Evolutionary conservation across 805 yeast species (phyloP).

Genomic region (Aciculoconidium aculeatum): DNA sequence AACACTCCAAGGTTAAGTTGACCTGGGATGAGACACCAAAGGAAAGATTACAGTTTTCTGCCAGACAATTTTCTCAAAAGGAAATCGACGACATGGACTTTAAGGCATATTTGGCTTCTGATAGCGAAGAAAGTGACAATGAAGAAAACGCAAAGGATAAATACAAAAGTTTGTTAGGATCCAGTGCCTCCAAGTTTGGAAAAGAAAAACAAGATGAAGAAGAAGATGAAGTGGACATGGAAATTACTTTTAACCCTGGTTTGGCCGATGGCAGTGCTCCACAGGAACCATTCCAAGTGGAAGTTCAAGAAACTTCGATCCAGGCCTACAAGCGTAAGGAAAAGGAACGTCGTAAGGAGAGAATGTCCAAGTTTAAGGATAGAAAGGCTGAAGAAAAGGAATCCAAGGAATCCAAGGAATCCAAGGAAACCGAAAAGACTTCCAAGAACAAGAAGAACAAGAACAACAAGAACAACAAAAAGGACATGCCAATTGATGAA

Average conservation of each 20-base stretch:
- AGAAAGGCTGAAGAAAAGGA: conserved; percentile 44
- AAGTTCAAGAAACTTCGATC: conserved; percentile 64
- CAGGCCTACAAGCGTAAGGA: conserved; percentile 81
- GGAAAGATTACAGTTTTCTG: conserved; percentile 71
- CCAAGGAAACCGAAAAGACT: conserved; percentile 36
- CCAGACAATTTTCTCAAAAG: conserved; percentile 78
- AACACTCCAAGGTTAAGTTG: conserved; percentile 90
- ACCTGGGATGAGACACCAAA: conserved; percentile 99
- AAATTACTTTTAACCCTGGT: conserved; percentile 92
- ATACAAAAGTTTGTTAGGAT: conserved; percentile 54
- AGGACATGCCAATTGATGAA: conserved; percentile 9
- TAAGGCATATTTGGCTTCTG: conserved; percentile 85
- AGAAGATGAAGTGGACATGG: conserved; percentile 81
- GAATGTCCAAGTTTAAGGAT: conserved; percentile 72
- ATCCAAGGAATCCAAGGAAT: no score
- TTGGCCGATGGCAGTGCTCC: conserved; percentile 40
- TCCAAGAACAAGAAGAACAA: conserved; percentile 19
- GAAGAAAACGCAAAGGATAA: conserved; percentile 48
- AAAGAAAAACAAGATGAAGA: conserved; percentile 25
- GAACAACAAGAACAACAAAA: conserved; percentile 7
- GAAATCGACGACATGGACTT: conserved; percentile 90
- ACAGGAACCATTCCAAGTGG: conserved; percentile 29
- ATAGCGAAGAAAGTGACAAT: conserved; percentile 51
- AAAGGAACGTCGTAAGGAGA: conserved; percentile 82
- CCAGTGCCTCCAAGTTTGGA: conserved; percentile 24